Base-by-base conservation (phyloP, 2,329 filamentous ascomycete species). In the Xylariomycetidae sp. region DNA sequence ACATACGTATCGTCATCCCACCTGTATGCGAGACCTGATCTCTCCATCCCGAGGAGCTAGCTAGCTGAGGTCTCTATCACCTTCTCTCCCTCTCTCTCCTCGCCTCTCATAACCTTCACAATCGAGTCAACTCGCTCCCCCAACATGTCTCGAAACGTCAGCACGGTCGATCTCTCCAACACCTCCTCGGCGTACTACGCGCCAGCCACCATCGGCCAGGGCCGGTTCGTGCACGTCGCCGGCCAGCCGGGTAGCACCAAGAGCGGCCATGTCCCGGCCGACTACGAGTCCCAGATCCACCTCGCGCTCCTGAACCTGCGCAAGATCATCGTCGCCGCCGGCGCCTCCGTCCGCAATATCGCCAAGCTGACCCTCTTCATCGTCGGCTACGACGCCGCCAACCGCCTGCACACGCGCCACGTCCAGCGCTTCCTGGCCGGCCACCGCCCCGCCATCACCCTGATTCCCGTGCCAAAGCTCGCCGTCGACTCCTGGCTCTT, bases 341-440 rank as follows among this genome's bases (percentile, higher is more conserved):
- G 62, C 1, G 55, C 62, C 5, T 41, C 43, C 2, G 41, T 63
- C 10, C 41, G 45, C 4, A 53, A 69, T 36, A 61, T 69, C 15
- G 50, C 55, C 10, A 67, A 67, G 38, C 44, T 69, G 8, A 65
- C 51, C 1, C 38, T 66, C 13, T 66, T 60, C 34, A 64, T 70
- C 26, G 66, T 70, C 36, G 48, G 64, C 42, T 69, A 69, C 37
- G 55, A 66, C 31, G 48, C 59, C 1, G 34, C 41, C 4, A 46
- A 57, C 2, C 53, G 62, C 4, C 50, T 52, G 16, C 66, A 69
- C 40, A 45, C 53, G 0, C 51, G 51, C 6, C 60, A 54, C 31
- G 37, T 69, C 6, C 53, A 64, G 31, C 49, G 49, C 3, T 67
- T 63, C 39, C 44, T 66, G 4, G 44, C 42, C 2, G 45, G 50